phyloP scores from a whole-genome alignment of 352 stramenopile species.

The Peronosclerospora sorghi region DNA sequence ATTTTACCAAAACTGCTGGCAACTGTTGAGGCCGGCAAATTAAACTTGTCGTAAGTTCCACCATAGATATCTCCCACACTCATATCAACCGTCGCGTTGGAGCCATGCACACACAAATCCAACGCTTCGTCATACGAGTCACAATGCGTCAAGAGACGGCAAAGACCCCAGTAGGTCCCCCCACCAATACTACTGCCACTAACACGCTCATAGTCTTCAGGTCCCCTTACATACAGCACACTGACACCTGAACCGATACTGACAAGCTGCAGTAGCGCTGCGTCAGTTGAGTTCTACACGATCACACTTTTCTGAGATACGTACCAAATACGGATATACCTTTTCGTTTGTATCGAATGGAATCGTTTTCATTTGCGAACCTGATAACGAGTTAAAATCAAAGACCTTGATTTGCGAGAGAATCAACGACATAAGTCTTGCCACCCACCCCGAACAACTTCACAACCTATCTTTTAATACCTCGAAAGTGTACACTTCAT shows the following conservation, averaged over 20 bases:
- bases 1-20: constrained; percentile 95
- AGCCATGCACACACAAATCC: constrained; percentile 66
- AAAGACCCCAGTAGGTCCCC: constrained; percentile 98
- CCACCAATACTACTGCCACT: constrained; percentile 97
- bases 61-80: constrained; percentile 99
- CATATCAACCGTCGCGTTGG: constrained; percentile 90
- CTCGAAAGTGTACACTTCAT: constrained; percentile 98
- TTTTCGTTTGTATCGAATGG: constrained; percentile 66
- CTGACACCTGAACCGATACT: constrained; percentile 98
- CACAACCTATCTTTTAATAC: constrained; percentile 24
- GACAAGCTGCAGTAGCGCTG: constrained; percentile 68
- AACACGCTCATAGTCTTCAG: constrained; percentile 92
- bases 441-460: too few species aligned
- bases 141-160: constrained; percentile 88
- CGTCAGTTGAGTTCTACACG: constrained; percentile 1
- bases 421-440: too few species aligned
- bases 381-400: constrained; percentile 62
- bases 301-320: constrained; percentile 15
- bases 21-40: constrained; percentile 84
- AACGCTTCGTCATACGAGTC: constrained; percentile 77
- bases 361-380: constrained; percentile 69
- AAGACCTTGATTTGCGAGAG: constrained; percentile 69
- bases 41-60: constrained; percentile 90
- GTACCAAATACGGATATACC: constrained; percentile 79
- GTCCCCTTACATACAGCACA: constrained; percentile 90